Conservation (phyloP, 2,329 filamentous ascomycete species). For the Aureobasidium sp. region DNA sequence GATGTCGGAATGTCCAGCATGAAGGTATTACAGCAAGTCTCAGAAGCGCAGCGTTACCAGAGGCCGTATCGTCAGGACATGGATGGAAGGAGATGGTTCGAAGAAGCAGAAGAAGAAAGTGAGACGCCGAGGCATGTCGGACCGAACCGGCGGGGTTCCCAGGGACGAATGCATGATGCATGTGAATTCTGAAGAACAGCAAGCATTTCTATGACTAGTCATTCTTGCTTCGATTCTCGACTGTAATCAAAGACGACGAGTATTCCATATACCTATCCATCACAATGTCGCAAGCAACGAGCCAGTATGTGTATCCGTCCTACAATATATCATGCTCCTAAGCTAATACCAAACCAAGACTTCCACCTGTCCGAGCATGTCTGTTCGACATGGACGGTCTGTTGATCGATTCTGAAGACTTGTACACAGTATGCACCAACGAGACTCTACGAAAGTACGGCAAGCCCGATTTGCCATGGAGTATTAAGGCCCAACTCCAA, state of each 20-base stretch:
- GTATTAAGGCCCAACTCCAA: slow-evolving; percentile 82
- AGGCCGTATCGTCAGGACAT: not conserved
- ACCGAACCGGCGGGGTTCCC: not conserved
- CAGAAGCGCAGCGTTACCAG: too few relatives aligned
- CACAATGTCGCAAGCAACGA: not conserved
- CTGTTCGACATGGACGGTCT: slow-evolving; percentile 99
- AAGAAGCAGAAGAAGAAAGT: not conserved
- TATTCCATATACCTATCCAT: not conserved
- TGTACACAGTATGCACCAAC: slow-evolving; percentile 80
- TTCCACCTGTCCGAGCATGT: slow-evolving; percentile 78
- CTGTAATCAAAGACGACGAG: not conserved
- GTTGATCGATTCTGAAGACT: slow-evolving; percentile 86
- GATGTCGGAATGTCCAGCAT: not conserved
- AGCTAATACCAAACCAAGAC: slow-evolving; percentile 40
- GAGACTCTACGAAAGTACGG: slow-evolving; percentile 68
- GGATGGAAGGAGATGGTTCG: not conserved
- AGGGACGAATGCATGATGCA: slow-evolving; percentile 1
- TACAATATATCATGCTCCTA: not conserved
- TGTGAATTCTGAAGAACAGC: not conserved
- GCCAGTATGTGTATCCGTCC: not conserved
- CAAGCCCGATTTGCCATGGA: slow-evolving; percentile 76
- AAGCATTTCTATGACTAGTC: not conserved
- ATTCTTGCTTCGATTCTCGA: not conserved
- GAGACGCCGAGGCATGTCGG: not conserved
- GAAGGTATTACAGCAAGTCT: not conserved